Evolutionary conservation across 2,329 filamentous ascomycete species (phyloP).

Genomic region (Cladosporium halotolerans): DNA sequence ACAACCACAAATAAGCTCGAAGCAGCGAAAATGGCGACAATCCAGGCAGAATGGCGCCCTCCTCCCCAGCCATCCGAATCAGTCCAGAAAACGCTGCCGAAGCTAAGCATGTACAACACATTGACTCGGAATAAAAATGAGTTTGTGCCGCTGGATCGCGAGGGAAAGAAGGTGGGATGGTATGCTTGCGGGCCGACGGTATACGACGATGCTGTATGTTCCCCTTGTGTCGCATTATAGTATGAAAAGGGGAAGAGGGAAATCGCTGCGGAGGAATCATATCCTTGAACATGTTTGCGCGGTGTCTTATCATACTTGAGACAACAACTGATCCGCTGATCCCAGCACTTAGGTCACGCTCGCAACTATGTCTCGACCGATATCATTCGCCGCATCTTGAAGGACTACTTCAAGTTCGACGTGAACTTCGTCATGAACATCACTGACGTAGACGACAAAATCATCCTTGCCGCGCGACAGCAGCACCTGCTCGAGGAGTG

Average conservation of each 20-base stretch:
- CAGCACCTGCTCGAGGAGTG: slow-evolving; percentile 71
- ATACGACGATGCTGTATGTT: slow-evolving; percentile 60
- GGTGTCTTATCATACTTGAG: neutral
- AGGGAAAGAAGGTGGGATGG: slow-evolving; percentile 67
- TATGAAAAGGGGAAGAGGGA: too few relatives aligned
- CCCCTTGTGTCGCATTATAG: neutral
- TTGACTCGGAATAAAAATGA: slow-evolving; percentile 67
- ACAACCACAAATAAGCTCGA: slow-evolving; percentile 1
- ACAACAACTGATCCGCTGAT: slow-evolving; percentile 8
- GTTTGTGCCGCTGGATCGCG: slow-evolving; percentile 65
- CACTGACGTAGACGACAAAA: slow-evolving; percentile 66
- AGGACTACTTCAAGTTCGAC: slow-evolving; percentile 75
- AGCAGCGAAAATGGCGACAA: neutral
- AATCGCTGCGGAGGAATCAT: too few relatives aligned
- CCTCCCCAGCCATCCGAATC: slow-evolving; percentile 29
- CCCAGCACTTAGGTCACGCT: slow-evolving; percentile 67
- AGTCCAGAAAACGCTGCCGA: slow-evolving; percentile 32
- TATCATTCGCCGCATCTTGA: slow-evolving; percentile 75
- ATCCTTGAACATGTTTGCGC: too few relatives aligned
- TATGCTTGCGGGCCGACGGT: slow-evolving; percentile 81
- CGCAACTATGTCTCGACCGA: slow-evolving; percentile 89
- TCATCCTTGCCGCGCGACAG: slow-evolving; percentile 62
- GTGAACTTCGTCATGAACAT: slow-evolving; percentile 91
- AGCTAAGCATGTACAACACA: slow-evolving; percentile 73
- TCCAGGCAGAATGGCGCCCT: slow-evolving; percentile 27